phyloP scores from a whole-genome alignment of 2,329 filamentous ascomycete species.

The Hirsutella rhossiliensis region DNA sequence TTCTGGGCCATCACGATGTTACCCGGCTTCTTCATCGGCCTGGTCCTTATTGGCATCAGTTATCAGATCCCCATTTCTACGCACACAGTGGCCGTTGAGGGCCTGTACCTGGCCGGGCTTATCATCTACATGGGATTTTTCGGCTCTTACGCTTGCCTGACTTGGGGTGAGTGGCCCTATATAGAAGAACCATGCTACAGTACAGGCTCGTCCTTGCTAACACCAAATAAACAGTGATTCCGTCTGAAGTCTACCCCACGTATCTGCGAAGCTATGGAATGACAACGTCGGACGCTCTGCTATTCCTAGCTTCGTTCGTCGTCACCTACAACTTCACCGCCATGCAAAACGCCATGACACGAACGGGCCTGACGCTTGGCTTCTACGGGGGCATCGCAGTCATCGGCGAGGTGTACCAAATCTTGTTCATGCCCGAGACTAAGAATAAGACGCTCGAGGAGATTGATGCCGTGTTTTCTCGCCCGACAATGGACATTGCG shows the following conservation, averaged over 20 bases:
- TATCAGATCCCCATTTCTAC: conserved; percentile 41
- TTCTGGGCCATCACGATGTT: conserved; percentile 67
- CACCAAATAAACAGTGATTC: conserved; percentile 35
- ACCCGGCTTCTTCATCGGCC: conserved; percentile 58
- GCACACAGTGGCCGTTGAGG: conserved; percentile 36
- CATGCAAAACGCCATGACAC: conserved; percentile 57
- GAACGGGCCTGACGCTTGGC: conserved; percentile 52
- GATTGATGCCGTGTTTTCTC: conserved; percentile 55
- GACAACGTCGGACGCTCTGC: conserved; percentile 54
- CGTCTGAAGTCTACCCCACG: conserved; percentile 59
- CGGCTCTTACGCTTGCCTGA: conserved; percentile 51
- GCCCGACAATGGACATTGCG: conserved; percentile 51
- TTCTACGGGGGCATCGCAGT: conserved; percentile 67
- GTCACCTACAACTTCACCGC: conserved; percentile 65
- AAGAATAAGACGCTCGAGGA: conserved; percentile 59
- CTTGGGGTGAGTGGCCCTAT: conserved; percentile 30
- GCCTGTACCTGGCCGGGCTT: conserved; percentile 54
- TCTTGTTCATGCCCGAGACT: conserved; percentile 66
- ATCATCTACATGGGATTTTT: conserved; percentile 60
- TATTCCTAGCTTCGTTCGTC: conserved; percentile 61
- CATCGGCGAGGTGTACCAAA: conserved; percentile 58
- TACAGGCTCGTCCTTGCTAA: not conserved
- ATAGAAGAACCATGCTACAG: not conserved
- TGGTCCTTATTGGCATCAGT: conserved; percentile 52
- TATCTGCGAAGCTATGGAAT: conserved; percentile 64